Evolutionary conservation across 106 monocot genomes (phyloP).

Genomic region (Apostasia ramifera): DNA sequence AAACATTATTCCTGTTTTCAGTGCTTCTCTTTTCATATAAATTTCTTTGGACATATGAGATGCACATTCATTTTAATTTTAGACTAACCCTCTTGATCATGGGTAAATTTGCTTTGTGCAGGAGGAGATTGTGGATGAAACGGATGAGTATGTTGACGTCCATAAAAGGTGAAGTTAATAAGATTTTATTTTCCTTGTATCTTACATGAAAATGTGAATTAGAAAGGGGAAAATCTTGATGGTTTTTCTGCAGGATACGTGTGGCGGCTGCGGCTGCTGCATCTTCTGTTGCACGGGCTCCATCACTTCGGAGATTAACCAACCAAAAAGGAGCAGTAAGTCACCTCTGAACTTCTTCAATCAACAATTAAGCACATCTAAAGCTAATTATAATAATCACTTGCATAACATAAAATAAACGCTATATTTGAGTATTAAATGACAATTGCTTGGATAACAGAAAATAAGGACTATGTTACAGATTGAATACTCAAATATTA

Average conservation of each 20-base stretch:
- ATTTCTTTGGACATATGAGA: too few relatives aligned
- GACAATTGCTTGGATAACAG: too few relatives aligned
- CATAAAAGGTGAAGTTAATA: slow-evolving; percentile 71
- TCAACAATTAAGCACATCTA: not conserved
- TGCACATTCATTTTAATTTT: too few relatives aligned
- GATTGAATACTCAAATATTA: too few relatives aligned
- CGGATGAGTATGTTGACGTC: slow-evolving; percentile 98
- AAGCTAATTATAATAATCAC: too few relatives aligned
- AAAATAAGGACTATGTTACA: too few relatives aligned
- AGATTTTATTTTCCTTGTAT: not conserved
- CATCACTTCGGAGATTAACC: slow-evolving; percentile 74
- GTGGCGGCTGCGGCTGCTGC: slow-evolving; percentile 96
- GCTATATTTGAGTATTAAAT: too few relatives aligned
- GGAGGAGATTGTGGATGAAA: slow-evolving; percentile 99
- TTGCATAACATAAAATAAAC: too few relatives aligned
- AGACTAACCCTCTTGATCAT: not conserved
- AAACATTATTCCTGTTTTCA: too few relatives aligned
- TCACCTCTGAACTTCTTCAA: not conserved
- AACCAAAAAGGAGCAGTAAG: slow-evolving; percentile 68
- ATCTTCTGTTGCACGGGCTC: slow-evolving; percentile 86
- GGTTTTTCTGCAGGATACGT: slow-evolving; percentile 65
- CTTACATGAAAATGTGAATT: not conserved
- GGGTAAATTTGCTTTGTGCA: slow-evolving; percentile 18
- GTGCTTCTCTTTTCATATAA: too few relatives aligned
- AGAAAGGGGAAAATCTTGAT: slow-evolving; percentile 2